phyloP scores from a whole-genome alignment of 441 rosid genomes.

The Eutrema salsugineum region DNA sequence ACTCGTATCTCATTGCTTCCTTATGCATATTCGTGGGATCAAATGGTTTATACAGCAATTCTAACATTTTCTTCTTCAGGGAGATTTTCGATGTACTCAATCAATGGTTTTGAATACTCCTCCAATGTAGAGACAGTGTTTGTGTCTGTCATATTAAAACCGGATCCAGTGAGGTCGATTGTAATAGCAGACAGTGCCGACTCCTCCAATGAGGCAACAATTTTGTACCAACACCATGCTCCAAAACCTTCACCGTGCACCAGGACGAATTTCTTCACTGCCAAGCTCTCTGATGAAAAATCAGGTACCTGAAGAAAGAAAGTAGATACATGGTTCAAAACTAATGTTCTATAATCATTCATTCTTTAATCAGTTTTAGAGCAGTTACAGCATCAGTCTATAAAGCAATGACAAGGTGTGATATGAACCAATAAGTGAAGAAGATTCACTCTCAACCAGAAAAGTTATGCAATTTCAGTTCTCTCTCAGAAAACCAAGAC shows the following conservation, averaged over 20 bases:
- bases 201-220: slow-evolving; percentile 80
- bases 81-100: slow-evolving; percentile 52
- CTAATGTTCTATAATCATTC: background rate
- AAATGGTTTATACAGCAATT: background rate
- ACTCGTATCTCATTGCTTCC: background rate
- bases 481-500: background rate
- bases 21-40: background rate
- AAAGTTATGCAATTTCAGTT: background rate
- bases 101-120: slow-evolving; percentile 83
- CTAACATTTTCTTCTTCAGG: slow-evolving; percentile 85
- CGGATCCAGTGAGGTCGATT: slow-evolving; percentile 83
- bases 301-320: slow-evolving; percentile 51
- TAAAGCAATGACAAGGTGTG: background rate
- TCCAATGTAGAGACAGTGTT: slow-evolving; percentile 62
- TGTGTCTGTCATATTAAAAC: slow-evolving; percentile 70
- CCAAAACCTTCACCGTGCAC: slow-evolving; percentile 98
- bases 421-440: background rate
- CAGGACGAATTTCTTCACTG: slow-evolving; percentile 55
- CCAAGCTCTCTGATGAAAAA: slow-evolving; percentile 57
- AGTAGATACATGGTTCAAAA: background rate
- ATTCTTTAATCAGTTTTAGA: background rate
- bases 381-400: background rate
- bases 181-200: slow-evolving; percentile 68
- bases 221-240: slow-evolving; percentile 99
- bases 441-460: background rate